Conservation (phyloP, 2,329 filamentous ascomycete species). For the Ophiostoma australiae region DNA sequence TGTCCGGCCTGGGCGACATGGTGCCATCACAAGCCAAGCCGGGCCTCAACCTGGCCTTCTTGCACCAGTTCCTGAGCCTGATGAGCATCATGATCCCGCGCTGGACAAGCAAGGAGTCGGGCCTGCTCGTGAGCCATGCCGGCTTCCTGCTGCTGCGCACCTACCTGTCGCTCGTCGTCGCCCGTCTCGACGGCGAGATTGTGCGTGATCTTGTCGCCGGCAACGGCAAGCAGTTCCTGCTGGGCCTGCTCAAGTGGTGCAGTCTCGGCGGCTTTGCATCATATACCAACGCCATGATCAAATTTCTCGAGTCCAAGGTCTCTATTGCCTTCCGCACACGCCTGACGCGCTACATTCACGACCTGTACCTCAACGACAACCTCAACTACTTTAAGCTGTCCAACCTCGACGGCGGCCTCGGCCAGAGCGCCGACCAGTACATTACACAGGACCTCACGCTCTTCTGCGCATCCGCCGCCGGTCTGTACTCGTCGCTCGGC, state of each 20-base stretch:
- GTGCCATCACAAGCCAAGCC: conserved; percentile 90
- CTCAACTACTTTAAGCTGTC: conserved; percentile 94
- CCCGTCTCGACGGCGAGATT: conserved; percentile 89
- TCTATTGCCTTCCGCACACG: conserved; percentile 96
- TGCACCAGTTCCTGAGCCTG: conserved; percentile 93
- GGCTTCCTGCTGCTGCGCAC: conserved; percentile 87
- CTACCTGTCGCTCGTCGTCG: conserved; percentile 89
- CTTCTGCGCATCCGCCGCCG: conserved; percentile 88
- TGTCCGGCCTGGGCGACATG: conserved; percentile 70
- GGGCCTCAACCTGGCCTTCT: conserved; percentile 87
- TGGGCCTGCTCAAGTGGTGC: conserved; percentile 91
- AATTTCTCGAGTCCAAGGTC: conserved; percentile 94
- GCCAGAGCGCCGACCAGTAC: conserved; percentile 89
- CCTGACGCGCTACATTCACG: conserved; percentile 92
- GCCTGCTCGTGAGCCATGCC: conserved; percentile 80
- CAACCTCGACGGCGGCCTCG: conserved; percentile 88
- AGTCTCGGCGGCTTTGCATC: conserved; percentile 89
- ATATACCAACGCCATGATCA: conserved; percentile 99
- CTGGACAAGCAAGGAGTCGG: conserved; percentile 94
- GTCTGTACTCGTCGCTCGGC: conserved; percentile 91
- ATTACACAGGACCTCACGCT: conserved; percentile 95
- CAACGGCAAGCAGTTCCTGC: conserved; percentile 80
- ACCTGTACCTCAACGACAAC: conserved; percentile 90
- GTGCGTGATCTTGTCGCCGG: conserved; percentile 94
- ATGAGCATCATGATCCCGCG: conserved; percentile 97